Evolutionary conservation across 2,329 filamentous ascomycete genomes (phyloP).

Genomic region (Pezicula radicicola): DNA sequence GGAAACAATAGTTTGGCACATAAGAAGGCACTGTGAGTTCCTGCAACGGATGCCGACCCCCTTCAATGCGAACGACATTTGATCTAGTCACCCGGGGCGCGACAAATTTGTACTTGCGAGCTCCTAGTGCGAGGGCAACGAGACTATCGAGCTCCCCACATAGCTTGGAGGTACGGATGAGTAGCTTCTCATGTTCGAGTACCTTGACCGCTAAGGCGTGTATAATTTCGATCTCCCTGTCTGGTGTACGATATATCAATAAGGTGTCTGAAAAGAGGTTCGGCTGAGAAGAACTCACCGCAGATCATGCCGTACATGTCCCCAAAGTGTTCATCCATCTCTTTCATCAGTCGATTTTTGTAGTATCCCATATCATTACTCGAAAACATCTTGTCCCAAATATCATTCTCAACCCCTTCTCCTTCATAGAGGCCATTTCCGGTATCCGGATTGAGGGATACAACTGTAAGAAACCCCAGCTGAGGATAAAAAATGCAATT

Average conservation of each 20-base stretch:
- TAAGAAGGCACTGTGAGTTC: conserved; percentile 79
- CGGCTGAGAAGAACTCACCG: conserved; percentile 46
- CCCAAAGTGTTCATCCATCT: conserved; percentile 78
- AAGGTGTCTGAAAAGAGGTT: not conserved
- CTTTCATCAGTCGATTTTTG: conserved; percentile 78
- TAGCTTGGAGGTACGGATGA: conserved; percentile 70
- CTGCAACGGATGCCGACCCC: conserved; percentile 84
- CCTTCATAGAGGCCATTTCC: conserved; percentile 63
- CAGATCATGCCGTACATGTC: conserved; percentile 84
- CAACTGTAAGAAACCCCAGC: conserved; percentile 81
- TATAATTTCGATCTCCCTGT: conserved; percentile 85
- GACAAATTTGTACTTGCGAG: conserved; percentile 68
- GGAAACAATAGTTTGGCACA: conserved; percentile 75
- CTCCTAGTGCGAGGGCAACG: conserved; percentile 75
- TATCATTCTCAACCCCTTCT: conserved; percentile 47
- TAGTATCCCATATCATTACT: conserved; percentile 74
- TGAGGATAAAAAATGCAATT: conserved; percentile 92
- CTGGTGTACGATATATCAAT: conserved; percentile 35
- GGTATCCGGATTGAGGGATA: conserved; percentile 58
- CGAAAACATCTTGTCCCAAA: conserved; percentile 77
- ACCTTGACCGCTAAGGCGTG: conserved; percentile 71
- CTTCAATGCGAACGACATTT: conserved; percentile 70
- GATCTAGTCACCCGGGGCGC: conserved; percentile 66
- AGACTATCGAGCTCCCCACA: conserved; percentile 87
- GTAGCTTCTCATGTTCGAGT: conserved; percentile 62